These are phyloP conservation scores for Coemansia sp. DNA, from an alignment of 192 early-diverging fungal genomes.

Conservation along the genomic window DNA sequence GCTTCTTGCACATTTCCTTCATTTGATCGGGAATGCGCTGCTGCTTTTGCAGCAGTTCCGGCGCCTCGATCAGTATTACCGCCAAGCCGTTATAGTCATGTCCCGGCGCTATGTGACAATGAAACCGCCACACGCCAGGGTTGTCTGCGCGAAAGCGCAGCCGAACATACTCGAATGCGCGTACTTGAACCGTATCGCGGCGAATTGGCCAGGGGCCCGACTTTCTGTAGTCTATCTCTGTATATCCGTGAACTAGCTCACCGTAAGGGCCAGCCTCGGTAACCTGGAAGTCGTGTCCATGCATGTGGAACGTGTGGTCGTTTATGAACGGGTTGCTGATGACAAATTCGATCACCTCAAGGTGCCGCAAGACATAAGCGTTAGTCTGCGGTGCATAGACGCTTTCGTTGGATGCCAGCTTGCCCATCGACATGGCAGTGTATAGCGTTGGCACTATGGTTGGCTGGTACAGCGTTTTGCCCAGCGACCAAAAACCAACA, in stretches of 20 bases:
- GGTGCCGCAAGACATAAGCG: not conserved
- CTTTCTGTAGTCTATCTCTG: not conserved
- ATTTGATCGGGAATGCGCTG: slow-evolving; percentile 46
- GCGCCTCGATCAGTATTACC: slow-evolving; percentile 63
- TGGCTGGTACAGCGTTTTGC: not conserved
- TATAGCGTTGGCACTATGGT: not conserved
- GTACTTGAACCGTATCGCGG: slow-evolving; percentile 67
- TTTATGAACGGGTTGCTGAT: not conserved
- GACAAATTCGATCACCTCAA: not conserved
- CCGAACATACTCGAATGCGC: slow-evolving; percentile 53
- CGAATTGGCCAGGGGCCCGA: slow-evolving; percentile 41
- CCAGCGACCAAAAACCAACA: not conserved
- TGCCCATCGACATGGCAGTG: not conserved
- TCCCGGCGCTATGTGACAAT: slow-evolving; percentile 63
- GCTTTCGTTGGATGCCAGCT: not conserved
- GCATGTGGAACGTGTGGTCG: slow-evolving; percentile 12
- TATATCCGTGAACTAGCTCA: not conserved
- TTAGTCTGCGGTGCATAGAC: not conserved
- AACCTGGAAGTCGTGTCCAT: slow-evolving; percentile 17
- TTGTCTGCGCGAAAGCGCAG: slow-evolving; percentile 73
- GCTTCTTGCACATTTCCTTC: slow-evolving; percentile 59
- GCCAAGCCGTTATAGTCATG: slow-evolving; percentile 64
- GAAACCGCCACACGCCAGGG: slow-evolving; percentile 76
- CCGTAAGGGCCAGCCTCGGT: slow-evolving; percentile 11
- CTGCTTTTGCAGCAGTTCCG: slow-evolving; percentile 48